Evolutionary conservation across 2,329 filamentous ascomycete genomes (phyloP).

Genomic region (Epichloe gansuensis): DNA sequence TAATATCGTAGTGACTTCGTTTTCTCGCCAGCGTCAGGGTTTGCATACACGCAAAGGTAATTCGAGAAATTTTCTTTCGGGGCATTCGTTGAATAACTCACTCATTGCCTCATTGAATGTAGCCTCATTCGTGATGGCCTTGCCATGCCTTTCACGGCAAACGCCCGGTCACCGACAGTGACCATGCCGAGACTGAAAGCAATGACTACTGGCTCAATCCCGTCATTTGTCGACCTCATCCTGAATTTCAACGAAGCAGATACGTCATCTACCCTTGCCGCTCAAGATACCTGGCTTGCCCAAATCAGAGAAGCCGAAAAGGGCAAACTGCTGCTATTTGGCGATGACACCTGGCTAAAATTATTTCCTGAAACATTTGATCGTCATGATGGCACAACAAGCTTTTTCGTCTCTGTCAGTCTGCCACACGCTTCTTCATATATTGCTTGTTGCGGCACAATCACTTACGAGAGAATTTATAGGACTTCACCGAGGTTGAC

Average conservation of each 20-base stretch:
- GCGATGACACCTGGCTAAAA: constrained; percentile 97
- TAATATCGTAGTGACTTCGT: constrained; percentile 67
- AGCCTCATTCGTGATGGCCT: constrained; percentile 74
- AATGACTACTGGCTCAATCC: constrained; percentile 94
- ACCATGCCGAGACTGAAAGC: constrained; percentile 98
- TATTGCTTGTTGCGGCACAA: neutral
- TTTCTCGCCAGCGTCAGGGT: constrained; percentile 67
- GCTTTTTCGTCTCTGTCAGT: constrained; percentile 93
- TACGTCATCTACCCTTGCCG: constrained; percentile 72
- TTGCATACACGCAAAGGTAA: constrained; percentile 79
- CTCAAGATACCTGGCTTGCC: constrained; percentile 91
- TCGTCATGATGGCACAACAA: constrained; percentile 82
- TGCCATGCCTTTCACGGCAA: constrained; percentile 86
- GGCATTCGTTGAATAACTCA: neutral
- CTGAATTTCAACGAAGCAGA: constrained; percentile 94
- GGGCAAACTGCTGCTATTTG: constrained; percentile 84
- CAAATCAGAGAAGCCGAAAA: constrained; percentile 66
- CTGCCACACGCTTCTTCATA: neutral
- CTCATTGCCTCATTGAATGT: constrained; percentile 8
- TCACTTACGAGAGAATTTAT: neutral
- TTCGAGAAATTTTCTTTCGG: constrained; percentile 7
- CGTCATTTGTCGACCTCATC: constrained; percentile 93
- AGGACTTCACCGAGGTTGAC: constrained; percentile 98
- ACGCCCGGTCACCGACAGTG: constrained; percentile 92
- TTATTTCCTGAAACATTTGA: constrained; percentile 84